These are phyloP conservation scores for Leishmania amazonensis DNA, from an alignment of 208 protist species.

Conservation along the genomic window DNA sequence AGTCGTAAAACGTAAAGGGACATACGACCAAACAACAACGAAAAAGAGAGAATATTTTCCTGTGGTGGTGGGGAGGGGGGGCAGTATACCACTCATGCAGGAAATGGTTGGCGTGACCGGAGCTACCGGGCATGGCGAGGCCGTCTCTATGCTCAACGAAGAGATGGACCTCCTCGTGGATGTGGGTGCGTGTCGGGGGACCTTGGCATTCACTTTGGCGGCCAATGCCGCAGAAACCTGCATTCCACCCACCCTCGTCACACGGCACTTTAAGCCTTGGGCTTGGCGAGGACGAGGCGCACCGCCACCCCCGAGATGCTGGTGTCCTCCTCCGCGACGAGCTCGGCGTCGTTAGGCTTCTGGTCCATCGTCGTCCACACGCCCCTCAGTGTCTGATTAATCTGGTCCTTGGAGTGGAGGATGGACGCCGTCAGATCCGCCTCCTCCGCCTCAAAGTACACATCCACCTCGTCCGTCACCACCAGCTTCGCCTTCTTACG, in stretches of 20 bases:
- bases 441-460: conserved; percentile 84
- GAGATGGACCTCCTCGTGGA: neutral
- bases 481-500: conserved; percentile 95
- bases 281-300: conserved; percentile 57
- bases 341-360: conserved; percentile 53
- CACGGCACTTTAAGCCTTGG: conserved; percentile 6
- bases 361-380: conserved; percentile 73
- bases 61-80: neutral
- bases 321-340: conserved; percentile 87
- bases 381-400: conserved; percentile 74
- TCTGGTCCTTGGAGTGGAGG: conserved; percentile 59
- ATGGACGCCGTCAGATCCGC: conserved; percentile 78
- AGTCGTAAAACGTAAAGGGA: neutral
- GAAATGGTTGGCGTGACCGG: too few species aligned
- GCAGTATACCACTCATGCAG: neutral
- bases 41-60: neutral
- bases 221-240: neutral
- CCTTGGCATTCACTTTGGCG: too few species aligned
- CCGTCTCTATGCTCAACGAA: too few species aligned
- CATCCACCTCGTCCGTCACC: conserved; percentile 67
- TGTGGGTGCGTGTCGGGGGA: neutral
- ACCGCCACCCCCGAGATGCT: conserved; percentile 78
- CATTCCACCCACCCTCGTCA: neutral
- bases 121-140: too few species aligned
- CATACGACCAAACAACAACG: neutral